phyloP scores from a whole-genome alignment of 148 eudicot genomes.

The Diospyros lotus region DNA sequence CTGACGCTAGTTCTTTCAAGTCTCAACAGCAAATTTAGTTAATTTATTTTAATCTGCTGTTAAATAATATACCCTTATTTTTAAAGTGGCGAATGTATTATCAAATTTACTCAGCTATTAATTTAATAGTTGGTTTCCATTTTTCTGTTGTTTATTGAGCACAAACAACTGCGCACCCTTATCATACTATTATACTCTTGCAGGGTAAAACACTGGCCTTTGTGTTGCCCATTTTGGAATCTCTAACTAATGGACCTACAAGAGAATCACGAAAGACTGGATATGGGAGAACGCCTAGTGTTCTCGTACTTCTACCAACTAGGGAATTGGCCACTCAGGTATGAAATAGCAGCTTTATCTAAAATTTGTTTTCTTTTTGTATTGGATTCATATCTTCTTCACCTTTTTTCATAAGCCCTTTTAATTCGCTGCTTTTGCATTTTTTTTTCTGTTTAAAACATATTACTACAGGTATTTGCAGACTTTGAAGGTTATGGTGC shows the following conservation, averaged over 20 bases:
- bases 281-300: slow-evolving; percentile 69
- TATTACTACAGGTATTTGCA: slow-evolving; percentile 46
- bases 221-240: slow-evolving; percentile 88
- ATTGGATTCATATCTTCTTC: background rate
- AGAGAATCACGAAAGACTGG: slow-evolving; percentile 58
- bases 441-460: background rate
- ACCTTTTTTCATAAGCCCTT: background rate
- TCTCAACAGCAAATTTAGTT: background rate
- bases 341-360: background rate
- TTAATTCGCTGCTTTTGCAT: too few relatives aligned
- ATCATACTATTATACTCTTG: background rate
- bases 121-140: background rate
- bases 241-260: slow-evolving; percentile 68
- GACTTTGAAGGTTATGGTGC: slow-evolving; percentile 77
- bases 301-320: slow-evolving; percentile 84
- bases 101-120: background rate
- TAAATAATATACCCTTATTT: background rate
- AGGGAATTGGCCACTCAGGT: slow-evolving; percentile 96
- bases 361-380: background rate
- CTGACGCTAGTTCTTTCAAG: too few relatives aligned
- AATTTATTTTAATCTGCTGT: background rate
- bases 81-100: background rate
- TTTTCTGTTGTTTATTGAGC: background rate
- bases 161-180: background rate
- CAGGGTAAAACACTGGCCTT: slow-evolving; percentile 98